Evolutionary conservation across 805 yeast genomes (phyloP), one percentile per base, ranked within the genome.

Genomic region (Cyberlindnera mrakii): DNA sequence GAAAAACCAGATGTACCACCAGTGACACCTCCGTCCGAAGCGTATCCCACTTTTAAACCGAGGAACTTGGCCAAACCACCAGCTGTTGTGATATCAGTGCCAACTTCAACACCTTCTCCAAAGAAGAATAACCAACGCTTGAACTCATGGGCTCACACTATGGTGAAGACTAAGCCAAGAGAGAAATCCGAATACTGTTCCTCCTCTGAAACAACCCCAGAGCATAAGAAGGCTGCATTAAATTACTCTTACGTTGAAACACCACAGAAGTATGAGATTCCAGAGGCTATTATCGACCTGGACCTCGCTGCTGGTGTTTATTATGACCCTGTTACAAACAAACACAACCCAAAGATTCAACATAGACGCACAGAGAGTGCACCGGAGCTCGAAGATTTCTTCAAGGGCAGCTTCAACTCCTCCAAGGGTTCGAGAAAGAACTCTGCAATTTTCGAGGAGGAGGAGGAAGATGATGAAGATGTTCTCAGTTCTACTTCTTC

Each of bases 361-460:
- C 81, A 76, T 54, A 66, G 78, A 52, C 65, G 81, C 44, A 65
- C 79, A 1, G 82, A 76, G 55, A 71, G 78, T 33, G 81, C 82
- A 0, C 80, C 81, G 6, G 78, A 76, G 29, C 63, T 71, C 40
- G 65, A 70, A 31, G 65, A 65, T 41, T 59, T 63, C 44, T 39
- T 50, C 34, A 50, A 52, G 43, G 39, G 49, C 8, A 46, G 43
- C 33, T 25, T 46, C 4, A 16, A 40, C 13, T 13, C 39, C 6
- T 19, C 46, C 9, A 45, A 44, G 23, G 47, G 44, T 31, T 44
- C 57, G 5, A 45, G 56, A 44, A 50, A 50, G 25, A 57, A 58
- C 30, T 52, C 58, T 20, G 63, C 64, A 13, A 57, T 62, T 30
- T 60, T 50, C 38, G 66, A 63, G 44, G 67, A 62, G 40, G 66